phyloP scores from a whole-genome alignment of 2,329 filamentous ascomycete species.

The Arthrobotrys sphaeroides region DNA sequence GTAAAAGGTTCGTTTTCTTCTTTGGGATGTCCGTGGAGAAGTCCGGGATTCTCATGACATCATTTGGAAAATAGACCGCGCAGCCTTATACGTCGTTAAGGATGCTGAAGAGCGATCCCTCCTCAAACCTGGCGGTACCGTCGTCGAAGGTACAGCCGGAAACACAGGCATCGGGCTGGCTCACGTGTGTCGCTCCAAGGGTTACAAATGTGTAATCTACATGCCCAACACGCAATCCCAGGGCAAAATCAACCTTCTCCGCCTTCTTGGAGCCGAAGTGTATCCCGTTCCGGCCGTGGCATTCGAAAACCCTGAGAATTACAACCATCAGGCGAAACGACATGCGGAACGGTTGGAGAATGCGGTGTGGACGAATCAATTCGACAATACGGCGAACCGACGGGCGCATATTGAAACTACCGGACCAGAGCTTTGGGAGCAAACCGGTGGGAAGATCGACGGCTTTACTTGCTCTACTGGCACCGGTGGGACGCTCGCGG shows the following conservation, averaged over 20 bases:
- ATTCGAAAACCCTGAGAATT: conserved; percentile 94
- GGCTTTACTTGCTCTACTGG: conserved; percentile 96
- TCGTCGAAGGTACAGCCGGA: conserved; percentile 95
- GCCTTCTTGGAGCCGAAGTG: conserved; percentile 91
- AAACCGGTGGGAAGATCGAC: conserved; percentile 85
- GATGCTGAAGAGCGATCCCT: conserved; percentile 90
- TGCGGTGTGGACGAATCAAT: conserved; percentile 98
- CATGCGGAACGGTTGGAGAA: conserved; percentile 78
- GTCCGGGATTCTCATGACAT: not conserved
- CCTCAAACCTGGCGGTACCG: conserved; percentile 84
- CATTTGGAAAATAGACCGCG: conserved; percentile 71
- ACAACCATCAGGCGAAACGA: conserved; percentile 92
- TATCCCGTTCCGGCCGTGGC: conserved; percentile 95
- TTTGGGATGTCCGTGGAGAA: not conserved
- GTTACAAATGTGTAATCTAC: conserved; percentile 97
- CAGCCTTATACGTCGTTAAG: conserved; percentile 90
- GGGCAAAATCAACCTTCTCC: conserved; percentile 93
- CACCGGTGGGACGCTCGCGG: conserved; percentile 89
- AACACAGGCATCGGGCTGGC: conserved; percentile 98
- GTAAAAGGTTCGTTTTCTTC: conserved; percentile 70
- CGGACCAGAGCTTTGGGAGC: conserved; percentile 94
- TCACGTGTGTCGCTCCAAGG: conserved; percentile 90
- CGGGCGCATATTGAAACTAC: conserved; percentile 96
- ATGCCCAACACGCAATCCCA: conserved; percentile 99
- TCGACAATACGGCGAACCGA: conserved; percentile 94